Conservation (phyloP, 169 alveolate species). For the Eimeria maxima region DNA sequence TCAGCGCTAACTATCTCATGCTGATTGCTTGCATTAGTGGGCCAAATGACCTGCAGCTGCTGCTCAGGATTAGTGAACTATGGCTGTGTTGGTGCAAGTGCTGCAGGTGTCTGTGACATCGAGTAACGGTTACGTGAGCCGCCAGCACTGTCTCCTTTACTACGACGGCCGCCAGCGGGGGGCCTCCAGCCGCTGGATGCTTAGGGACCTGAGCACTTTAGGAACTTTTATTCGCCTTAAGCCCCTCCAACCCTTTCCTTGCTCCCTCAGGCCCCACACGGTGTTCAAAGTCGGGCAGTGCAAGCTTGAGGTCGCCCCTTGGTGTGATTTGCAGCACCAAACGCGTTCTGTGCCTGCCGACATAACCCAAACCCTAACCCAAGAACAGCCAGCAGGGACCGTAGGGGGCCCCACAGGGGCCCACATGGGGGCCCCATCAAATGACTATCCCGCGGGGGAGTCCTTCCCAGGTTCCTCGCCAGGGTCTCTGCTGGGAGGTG, state of each 20-base stretch:
- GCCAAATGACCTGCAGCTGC: too few relatives aligned
- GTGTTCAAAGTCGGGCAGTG: conserved; percentile 95
- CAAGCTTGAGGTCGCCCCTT: conserved; percentile 89
- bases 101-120: conserved; percentile 85
- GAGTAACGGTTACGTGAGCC: conserved; percentile 94
- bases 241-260: conserved; percentile 87
- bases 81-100: background rate
- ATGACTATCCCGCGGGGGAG: background rate
- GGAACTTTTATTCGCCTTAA: conserved; percentile 93
- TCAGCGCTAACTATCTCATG: too few relatives aligned
- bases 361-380: background rate
- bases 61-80: too few relatives aligned
- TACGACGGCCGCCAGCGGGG: conserved; percentile 90
- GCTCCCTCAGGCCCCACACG: conserved; percentile 89
- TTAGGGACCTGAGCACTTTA: conserved; percentile 92
- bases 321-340: background rate
- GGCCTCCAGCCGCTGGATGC: conserved; percentile 90
- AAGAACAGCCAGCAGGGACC: background rate
- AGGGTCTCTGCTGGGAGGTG: background rate
- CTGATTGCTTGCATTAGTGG: too few relatives aligned
- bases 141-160: conserved; percentile 94
- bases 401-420: background rate
- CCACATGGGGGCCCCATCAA: background rate
- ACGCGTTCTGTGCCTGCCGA: background rate
- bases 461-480: too few relatives aligned